Conservation (phyloP, 805 yeast genomes). For the Candida nanaspora region DNA sequence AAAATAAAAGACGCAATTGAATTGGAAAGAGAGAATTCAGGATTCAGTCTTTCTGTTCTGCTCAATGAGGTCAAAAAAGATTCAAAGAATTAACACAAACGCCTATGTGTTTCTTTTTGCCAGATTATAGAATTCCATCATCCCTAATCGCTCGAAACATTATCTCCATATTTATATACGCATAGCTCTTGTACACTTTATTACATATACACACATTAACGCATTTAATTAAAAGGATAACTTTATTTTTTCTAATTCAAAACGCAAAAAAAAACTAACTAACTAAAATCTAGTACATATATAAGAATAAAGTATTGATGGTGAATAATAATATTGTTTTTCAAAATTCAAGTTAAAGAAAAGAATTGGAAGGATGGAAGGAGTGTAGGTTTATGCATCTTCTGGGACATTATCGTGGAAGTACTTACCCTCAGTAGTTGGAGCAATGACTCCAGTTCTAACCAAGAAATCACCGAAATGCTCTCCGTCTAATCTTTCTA, state of each 20-base stretch:
- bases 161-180: no score
- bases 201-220: no score
- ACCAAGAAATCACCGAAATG: slow-evolving; percentile 92
- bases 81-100: background rate
- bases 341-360: background rate
- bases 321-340: no score
- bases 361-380: background rate
- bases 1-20: slow-evolving; percentile 36
- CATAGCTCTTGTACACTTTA: no score
- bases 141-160: no score
- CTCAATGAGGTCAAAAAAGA: slow-evolving; percentile 19
- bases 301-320: no score
- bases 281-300: no score
- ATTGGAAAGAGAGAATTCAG: slow-evolving; percentile 33
- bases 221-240: no score
- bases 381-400: slow-evolving; percentile 37
- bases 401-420: slow-evolving; percentile 94
- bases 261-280: no score
- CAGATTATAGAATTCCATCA: no score
- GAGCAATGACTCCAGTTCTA: slow-evolving; percentile 80
- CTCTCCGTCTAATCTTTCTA: slow-evolving; percentile 85
- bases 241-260: no score
- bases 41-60: slow-evolving; percentile 25
- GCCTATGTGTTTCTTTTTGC: no score
- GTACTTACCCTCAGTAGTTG: slow-evolving; percentile 82